These are phyloP conservation scores for Russula sp. DNA, from an alignment of 768 basidiomycete genomes.

Conservation along the genomic window DNA sequence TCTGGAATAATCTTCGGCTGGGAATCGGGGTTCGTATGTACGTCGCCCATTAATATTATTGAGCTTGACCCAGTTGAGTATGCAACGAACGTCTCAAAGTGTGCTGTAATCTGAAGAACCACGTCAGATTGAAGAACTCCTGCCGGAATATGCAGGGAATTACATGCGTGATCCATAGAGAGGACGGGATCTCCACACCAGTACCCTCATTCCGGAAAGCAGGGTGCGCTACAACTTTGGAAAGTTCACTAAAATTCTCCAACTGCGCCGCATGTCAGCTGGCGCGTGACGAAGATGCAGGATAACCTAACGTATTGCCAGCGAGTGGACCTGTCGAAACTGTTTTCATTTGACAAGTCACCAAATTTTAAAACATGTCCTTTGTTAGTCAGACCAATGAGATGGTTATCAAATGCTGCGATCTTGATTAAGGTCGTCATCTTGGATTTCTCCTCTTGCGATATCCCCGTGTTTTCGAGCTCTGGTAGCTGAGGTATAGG, in stretches of 20 bases:
- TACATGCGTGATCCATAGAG: slow-evolving; percentile 74
- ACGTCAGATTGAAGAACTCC: slow-evolving; percentile 10
- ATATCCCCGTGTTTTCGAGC: slow-evolving; percentile 32
- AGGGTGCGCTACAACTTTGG: slow-evolving; percentile 42
- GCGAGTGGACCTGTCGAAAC: slow-evolving; percentile 32
- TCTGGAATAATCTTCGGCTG: slow-evolving; percentile 61
- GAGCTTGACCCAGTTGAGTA: slow-evolving; percentile 69
- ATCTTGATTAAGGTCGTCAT: slow-evolving; percentile 63
- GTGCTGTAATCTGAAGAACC: slow-evolving; percentile 66
- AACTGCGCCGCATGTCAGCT: slow-evolving; percentile 40
- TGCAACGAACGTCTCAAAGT: slow-evolving; percentile 75
- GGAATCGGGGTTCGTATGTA: slow-evolving; percentile 37
- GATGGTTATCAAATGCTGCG: slow-evolving; percentile 64
- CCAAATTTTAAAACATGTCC: slow-evolving; percentile 71
- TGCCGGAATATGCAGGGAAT: background rate
- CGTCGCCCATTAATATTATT: slow-evolving; percentile 67
- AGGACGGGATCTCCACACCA: slow-evolving; percentile 34
- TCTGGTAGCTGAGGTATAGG: slow-evolving; percentile 55
- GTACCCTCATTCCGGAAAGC: slow-evolving; percentile 36
- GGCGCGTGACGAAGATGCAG: background rate
- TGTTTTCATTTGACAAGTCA: slow-evolving; percentile 39
- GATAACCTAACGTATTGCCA: slow-evolving; percentile 68
- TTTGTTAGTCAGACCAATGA: slow-evolving; percentile 75
- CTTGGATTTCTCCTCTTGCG: slow-evolving; percentile 26
- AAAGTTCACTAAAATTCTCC: slow-evolving; percentile 63